A percentile compares a stretch with the other conserved stretches of the same genome.
Evolutionary conservation across 108 stramenopile species (phyloP).

Genomic region (Pseudonitzschia multistriata): DNA sequence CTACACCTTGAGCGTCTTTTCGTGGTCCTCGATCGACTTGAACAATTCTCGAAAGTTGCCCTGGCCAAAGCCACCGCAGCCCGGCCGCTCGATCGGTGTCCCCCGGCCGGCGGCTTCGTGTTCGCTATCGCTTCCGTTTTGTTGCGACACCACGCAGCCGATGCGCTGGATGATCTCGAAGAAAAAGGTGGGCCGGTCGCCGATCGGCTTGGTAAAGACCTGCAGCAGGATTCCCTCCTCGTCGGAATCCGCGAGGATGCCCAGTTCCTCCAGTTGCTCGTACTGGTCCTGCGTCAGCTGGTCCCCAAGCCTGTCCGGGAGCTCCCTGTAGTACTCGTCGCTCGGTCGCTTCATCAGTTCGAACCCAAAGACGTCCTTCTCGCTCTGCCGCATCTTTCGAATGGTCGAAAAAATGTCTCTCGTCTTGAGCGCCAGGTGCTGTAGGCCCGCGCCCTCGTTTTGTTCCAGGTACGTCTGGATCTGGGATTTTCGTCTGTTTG

Average conservation of each 20-base stretch:
- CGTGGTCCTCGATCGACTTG: constrained; percentile 83
- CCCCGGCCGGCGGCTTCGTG: too few species aligned
- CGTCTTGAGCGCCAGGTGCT: constrained; percentile 86
- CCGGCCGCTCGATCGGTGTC: constrained; percentile 44
- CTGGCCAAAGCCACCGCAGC: constrained; percentile 90
- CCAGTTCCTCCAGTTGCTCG: constrained; percentile 58
- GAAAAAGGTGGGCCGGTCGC: constrained; percentile 85
- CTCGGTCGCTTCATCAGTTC: constrained; percentile 80
- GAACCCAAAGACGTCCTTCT: constrained; percentile 69
- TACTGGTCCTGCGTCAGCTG: constrained; percentile 49
- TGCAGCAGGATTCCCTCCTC: constrained; percentile 85
- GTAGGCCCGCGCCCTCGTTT: constrained; percentile 84
- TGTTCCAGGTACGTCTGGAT: constrained; percentile 86
- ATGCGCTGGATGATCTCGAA: constrained; percentile 91
- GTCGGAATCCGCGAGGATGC: constrained; percentile 84
- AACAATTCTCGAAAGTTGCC: constrained; percentile 90
- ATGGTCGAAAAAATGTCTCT: constrained; percentile 80
- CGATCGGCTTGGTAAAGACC: constrained; percentile 85
- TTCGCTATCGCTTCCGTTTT: neutral
- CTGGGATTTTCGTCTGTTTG: constrained; percentile 51
- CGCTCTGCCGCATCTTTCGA: constrained; percentile 53
- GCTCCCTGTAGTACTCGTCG: constrained; percentile 64
- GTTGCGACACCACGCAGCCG: constrained; percentile 57
- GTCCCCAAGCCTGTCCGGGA: constrained; percentile 50
- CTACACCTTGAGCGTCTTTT: constrained; percentile 63